Evolutionary conservation across 2,329 filamentous ascomycete genomes (phyloP), one percentile per base, ranked within the genome.

Genomic region (Pyrenophora teres): DNA sequence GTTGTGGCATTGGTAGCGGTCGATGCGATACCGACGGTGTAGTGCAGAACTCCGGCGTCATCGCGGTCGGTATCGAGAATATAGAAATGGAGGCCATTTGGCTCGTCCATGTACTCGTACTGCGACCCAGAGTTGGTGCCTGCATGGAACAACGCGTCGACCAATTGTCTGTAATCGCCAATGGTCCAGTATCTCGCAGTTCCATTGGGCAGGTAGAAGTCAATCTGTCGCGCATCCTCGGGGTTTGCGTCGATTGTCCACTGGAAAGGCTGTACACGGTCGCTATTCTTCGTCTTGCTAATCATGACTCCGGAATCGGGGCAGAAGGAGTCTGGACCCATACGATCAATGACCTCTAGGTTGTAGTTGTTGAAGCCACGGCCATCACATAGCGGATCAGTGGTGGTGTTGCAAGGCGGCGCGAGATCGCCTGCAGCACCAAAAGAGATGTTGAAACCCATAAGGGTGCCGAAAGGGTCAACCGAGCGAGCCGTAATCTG

Each of bases 171-270:
- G 59, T 82, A 83, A 61, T 83, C 81, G 15, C 80, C 81, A 27
- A 82, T 66, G 3, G 77, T 80, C 57, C 80, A 73, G 69, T 77
- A 79, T 8, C 74, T 64, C 1, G 74, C 67, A 0, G 76, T 78
- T 19, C 80, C 80, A 44, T 81, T 77, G 1, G 81, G 80, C 0
- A 76, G 71, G 59, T 75, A 69, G 55, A 81, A 83, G 59, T 83
- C 80, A 5, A 81, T 66, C 0, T 81, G 73, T 8, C 71, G 63
- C 40, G 82, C 80, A 49, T 83, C 80, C 53, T 82, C 70, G 0
- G 81, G 80, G 62, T 82, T 81, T 2, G 80, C 81, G 54, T 83
- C 80, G 33, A 83, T 79, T 19, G 75, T 75, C 80, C 80, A 83
- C 53, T 83, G 80, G 72, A 82, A 82, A 0, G 81, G 80, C 55